phyloP scores from a whole-genome alignment of 345 rosid genomes.

The Camelina neglecta region DNA sequence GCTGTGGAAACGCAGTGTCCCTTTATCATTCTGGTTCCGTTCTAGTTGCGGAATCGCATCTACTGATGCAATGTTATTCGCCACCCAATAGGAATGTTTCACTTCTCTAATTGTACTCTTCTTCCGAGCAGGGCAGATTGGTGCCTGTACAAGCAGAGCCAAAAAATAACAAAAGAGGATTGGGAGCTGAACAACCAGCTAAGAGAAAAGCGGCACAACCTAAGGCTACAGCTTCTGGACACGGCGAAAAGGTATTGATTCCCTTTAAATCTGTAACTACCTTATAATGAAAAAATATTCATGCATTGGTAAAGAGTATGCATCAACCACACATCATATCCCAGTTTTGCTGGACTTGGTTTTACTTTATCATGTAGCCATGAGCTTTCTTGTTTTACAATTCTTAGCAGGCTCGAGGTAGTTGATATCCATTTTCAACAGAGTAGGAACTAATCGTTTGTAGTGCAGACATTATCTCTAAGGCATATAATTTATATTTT shows the following conservation, averaged over 20 bases:
- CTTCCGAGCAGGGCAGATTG: conserved; percentile 67
- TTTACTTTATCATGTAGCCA: neutral
- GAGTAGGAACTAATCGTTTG: neutral
- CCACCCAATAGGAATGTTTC: conserved; percentile 13
- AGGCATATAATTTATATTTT: neutral
- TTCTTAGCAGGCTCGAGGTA: neutral
- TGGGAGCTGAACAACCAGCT: conserved; percentile 59
- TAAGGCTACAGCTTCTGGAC: conserved; percentile 33
- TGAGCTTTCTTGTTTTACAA: neutral
- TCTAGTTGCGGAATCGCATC: neutral
- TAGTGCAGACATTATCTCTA: neutral
- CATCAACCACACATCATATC: neutral
- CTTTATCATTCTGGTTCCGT: no score
- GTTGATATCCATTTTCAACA: neutral
- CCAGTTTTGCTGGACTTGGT: neutral
- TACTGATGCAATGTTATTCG: neutral
- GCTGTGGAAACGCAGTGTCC: no score
- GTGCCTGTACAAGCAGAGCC: conserved; percentile 63
- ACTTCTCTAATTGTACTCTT: neutral
- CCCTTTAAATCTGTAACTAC: neutral
- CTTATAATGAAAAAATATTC: neutral
- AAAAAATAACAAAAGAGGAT: conserved; percentile 78
- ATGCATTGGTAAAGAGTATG: neutral
- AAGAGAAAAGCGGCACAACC: conserved; percentile 53
- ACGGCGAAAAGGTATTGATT: conserved; percentile 38